Evolutionary conservation across 352 stramenopile genomes (phyloP).

Genomic region (Pythium folliculosum): DNA sequence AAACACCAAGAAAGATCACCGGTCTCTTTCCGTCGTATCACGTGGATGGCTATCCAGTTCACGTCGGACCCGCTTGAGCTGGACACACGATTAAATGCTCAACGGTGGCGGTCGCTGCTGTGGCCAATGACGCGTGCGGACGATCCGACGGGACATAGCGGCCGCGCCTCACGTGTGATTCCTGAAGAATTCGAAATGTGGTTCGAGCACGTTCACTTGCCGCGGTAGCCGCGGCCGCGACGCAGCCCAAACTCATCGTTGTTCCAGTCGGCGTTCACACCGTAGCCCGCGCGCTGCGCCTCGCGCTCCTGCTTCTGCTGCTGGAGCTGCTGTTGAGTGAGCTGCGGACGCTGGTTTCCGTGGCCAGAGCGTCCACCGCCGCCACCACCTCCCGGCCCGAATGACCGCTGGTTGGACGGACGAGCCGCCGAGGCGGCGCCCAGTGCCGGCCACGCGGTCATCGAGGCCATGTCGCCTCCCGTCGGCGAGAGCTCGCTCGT

Average conservation of each 20-base stretch:
- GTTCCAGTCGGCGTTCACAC: slow-evolving; percentile 76
- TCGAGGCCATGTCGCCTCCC: slow-evolving; percentile 14
- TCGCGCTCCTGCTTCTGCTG: slow-evolving; percentile 34
- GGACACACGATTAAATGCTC: too few relatives aligned
- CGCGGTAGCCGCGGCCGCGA: slow-evolving; percentile 66
- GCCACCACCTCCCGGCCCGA: too few relatives aligned
- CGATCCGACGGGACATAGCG: too few relatives aligned
- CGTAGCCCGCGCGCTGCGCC: slow-evolving; percentile 52
- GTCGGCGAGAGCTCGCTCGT: slow-evolving; percentile 21
- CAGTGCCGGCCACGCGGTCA: slow-evolving; percentile 15
- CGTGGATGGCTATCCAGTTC: not conserved
- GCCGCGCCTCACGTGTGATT: not conserved
- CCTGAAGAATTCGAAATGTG: too few relatives aligned
- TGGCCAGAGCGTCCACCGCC: not conserved
- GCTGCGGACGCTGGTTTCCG: slow-evolving; percentile 8
- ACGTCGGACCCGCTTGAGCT: too few relatives aligned
- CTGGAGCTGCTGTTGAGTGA: slow-evolving; percentile 24
- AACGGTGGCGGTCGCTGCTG: too few relatives aligned
- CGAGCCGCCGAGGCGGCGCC: not conserved
- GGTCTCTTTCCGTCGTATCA: too few relatives aligned
- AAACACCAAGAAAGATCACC: too few relatives aligned
- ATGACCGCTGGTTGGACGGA: not conserved
- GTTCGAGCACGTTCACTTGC: slow-evolving; percentile 29
- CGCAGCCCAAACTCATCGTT: slow-evolving; percentile 82
- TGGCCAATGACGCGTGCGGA: too few relatives aligned